These are phyloP conservation scores for Verticillium klebahnii DNA, from an alignment of 2,329 filamentous ascomycete genomes.

Conservation along the genomic window DNA sequence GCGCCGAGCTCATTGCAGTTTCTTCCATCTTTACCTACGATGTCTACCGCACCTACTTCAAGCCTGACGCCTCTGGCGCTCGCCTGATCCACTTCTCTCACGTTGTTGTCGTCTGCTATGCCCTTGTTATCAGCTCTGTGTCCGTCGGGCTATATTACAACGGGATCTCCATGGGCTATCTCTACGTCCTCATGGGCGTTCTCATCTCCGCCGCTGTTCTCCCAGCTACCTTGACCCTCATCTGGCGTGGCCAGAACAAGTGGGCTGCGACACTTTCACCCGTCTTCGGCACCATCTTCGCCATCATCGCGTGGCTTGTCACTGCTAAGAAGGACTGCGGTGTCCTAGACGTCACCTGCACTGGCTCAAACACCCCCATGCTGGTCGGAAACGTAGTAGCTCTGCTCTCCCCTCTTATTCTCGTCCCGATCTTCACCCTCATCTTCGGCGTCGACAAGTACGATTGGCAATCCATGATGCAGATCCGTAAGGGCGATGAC, in stretches of 20 bases:
- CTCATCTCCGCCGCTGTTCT: slow-evolving; percentile 84
- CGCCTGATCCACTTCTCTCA: slow-evolving; percentile 78
- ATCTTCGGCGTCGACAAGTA: slow-evolving; percentile 61
- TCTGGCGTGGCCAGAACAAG: slow-evolving; percentile 77
- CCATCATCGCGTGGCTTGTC: slow-evolving; percentile 71
- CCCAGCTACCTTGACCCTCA: slow-evolving; percentile 72
- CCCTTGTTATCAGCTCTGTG: slow-evolving; percentile 72
- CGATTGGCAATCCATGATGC: slow-evolving; percentile 80
- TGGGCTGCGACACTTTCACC: slow-evolving; percentile 65
- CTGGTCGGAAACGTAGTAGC: slow-evolving; percentile 81
- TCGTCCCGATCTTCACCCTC: slow-evolving; percentile 72
- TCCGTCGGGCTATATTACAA: slow-evolving; percentile 70
- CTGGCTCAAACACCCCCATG: slow-evolving; percentile 82
- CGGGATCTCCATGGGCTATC: slow-evolving; percentile 80
- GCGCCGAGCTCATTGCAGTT: slow-evolving; percentile 75
- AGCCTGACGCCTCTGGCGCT: slow-evolving; percentile 69
- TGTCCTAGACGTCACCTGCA: slow-evolving; percentile 64
- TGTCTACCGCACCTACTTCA: slow-evolving; percentile 82
- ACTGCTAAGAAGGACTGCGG: slow-evolving; percentile 67
- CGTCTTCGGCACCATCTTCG: slow-evolving; percentile 60
- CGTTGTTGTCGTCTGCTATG: slow-evolving; percentile 64
- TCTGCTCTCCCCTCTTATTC: slow-evolving; percentile 69
- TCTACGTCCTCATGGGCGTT: slow-evolving; percentile 88
- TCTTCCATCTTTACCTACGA: slow-evolving; percentile 86
- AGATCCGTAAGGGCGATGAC: slow-evolving; percentile 75